phyloP scores from a whole-genome alignment of 495 filamentous ascomycete species.

The Neurospora sp. region DNA sequence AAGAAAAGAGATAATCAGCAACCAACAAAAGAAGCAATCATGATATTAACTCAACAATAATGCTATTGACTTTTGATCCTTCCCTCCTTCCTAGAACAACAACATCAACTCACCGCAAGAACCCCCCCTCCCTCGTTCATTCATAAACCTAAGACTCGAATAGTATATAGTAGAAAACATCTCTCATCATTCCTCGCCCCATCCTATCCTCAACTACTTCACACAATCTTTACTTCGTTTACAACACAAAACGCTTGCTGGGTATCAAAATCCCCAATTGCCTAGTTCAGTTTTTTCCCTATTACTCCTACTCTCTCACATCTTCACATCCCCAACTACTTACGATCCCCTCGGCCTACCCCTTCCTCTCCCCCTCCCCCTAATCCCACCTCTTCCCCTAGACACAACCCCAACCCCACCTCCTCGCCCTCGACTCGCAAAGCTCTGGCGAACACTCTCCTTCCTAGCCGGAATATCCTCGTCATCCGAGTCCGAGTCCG shows the following conservation, averaged over 20 bases:
- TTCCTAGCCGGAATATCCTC: slow-evolving; percentile 21
- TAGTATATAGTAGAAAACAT: neutral
- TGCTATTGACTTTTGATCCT: neutral
- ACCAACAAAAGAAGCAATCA: neutral
- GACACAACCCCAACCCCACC: neutral
- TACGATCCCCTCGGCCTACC: neutral
- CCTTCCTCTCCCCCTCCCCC: slow-evolving; percentile 9
- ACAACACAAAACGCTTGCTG: neutral
- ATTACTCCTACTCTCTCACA: neutral
- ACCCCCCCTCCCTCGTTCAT: neutral
- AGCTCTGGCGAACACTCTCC: neutral
- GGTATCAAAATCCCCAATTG: neutral
- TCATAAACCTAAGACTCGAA: neutral
- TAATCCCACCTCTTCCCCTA: slow-evolving; percentile 1
- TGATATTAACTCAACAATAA: neutral
- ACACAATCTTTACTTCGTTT: neutral
- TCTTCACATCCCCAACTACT: neutral
- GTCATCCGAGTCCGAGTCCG: slow-evolving; percentile 16
- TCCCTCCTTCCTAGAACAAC: neutral
- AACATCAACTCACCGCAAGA: neutral
- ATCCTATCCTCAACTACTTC: neutral
- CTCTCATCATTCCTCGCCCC: neutral
- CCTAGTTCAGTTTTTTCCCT: neutral
- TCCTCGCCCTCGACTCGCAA: neutral
- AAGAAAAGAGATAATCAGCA: neutral